A percentile compares a stretch with the other conserved stretches of the same genome.
Evolutionary conservation across 495 filamentous ascomycete genomes (phyloP).

Genomic region (Talaromyces ruber): DNA sequence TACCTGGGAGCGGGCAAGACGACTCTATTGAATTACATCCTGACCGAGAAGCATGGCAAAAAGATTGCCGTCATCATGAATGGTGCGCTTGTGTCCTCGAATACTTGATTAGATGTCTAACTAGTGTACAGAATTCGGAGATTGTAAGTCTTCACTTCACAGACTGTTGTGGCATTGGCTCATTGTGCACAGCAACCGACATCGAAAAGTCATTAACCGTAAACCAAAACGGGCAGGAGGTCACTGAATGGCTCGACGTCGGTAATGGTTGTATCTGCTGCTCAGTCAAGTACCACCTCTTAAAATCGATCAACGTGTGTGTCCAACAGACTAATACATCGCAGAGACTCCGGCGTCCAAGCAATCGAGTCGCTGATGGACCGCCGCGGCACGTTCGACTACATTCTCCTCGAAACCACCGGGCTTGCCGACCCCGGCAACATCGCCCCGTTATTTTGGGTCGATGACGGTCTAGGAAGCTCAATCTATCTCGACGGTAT

Average conservation of each 20-base stretch:
- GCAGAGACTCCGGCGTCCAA: constrained; percentile 79
- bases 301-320: constrained; percentile 6
- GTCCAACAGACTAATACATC: background rate
- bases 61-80: constrained; percentile 97
- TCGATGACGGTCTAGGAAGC: constrained; percentile 89
- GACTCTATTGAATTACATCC: constrained; percentile 89
- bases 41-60: constrained; percentile 90
- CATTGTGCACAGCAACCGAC: constrained; percentile 55
- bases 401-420: constrained; percentile 95
- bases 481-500: constrained; percentile 95
- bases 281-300: constrained; percentile 71
- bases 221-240: constrained; percentile 73
- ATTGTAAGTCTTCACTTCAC: constrained; percentile 52
- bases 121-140: constrained; percentile 70
- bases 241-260: constrained; percentile 91
- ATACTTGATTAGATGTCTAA: constrained; percentile 3
- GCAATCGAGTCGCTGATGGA: constrained; percentile 97
- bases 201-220: constrained; percentile 92
- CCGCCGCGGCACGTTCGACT: constrained; percentile 87
- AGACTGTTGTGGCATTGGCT: background rate
- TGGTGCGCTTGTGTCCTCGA: constrained; percentile 40
- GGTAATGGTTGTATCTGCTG: constrained; percentile 98
- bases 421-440: constrained; percentile 94
- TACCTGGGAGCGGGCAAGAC: constrained; percentile 96
- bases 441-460: constrained; percentile 93